phyloP scores from a whole-genome alignment of 2,329 filamentous ascomycete species.

The Phyllosticta citribraziliensis region DNA sequence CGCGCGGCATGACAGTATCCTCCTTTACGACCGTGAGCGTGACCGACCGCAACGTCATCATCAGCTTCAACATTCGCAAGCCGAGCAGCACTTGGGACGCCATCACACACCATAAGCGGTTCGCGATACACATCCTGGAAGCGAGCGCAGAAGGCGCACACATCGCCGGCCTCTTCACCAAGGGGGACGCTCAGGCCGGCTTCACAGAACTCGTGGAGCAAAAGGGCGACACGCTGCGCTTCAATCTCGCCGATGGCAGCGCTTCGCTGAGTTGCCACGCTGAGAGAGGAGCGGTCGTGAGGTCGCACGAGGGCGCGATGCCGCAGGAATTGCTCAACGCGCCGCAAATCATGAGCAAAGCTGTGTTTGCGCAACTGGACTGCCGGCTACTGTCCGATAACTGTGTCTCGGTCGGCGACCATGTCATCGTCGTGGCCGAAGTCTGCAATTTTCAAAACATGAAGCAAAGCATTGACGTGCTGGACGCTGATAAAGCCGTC shows the following conservation, averaged over 20 bases:
- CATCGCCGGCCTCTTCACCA: slow-evolving; percentile 21
- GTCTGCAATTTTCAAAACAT: slow-evolving; percentile 16
- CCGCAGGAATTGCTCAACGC: not conserved
- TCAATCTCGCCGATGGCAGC: not conserved
- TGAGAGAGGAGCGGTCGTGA: not conserved
- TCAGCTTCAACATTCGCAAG: slow-evolving; percentile 52
- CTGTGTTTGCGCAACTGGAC: slow-evolving; percentile 17
- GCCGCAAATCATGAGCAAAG: not conserved
- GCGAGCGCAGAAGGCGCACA: slow-evolving; percentile 20
- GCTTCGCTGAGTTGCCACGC: not conserved
- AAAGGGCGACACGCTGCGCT: not conserved
- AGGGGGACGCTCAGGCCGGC: slow-evolving; percentile 13
- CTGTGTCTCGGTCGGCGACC: slow-evolving; percentile 34
- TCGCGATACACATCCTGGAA: slow-evolving; percentile 43
- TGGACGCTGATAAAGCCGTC: not conserved
- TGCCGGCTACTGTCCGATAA: slow-evolving; percentile 28
- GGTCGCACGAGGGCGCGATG: not conserved
- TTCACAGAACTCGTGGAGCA: slow-evolving; percentile 16
- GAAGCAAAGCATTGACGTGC: not conserved
- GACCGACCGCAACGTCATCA: slow-evolving; percentile 39
- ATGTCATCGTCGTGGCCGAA: slow-evolving; percentile 38
- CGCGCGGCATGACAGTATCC: slow-evolving; percentile 48
- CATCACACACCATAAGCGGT: slow-evolving; percentile 31
- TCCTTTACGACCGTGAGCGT: slow-evolving; percentile 52
- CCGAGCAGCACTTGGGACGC: slow-evolving; percentile 48